These are phyloP conservation scores for Polychaeton citri DNA, from an alignment of 2,329 filamentous ascomycete species.

Conservation along the genomic window DNA sequence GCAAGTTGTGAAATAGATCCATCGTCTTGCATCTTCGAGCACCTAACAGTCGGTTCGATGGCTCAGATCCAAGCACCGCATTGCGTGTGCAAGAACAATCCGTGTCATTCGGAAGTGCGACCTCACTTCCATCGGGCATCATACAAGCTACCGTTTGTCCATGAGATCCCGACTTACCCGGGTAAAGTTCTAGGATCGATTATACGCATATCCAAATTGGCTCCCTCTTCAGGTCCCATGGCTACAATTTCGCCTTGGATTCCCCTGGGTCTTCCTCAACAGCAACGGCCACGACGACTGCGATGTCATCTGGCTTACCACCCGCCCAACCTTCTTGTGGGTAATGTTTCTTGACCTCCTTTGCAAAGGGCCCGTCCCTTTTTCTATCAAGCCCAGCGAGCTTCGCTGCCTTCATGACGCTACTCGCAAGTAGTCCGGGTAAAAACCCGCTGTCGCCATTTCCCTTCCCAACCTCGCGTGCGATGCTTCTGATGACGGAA, in stretches of 20 bases:
- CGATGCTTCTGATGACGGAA: conserved; percentile 10
- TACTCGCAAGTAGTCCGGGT: conserved; percentile 65
- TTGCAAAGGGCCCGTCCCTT: conserved; percentile 84
- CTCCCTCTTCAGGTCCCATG: no score
- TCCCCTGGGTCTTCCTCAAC: conserved; percentile 42
- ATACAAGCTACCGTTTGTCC: no score
- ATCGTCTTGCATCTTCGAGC: no score
- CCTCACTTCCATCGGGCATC: no score
- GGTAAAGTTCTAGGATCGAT: no score
- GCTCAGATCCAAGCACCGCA: no score
- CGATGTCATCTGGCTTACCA: conserved; percentile 93
- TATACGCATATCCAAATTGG: no score
- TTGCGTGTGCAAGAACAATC: no score
- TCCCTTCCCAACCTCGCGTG: conserved; percentile 8
- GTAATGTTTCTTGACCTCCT: conserved; percentile 78
- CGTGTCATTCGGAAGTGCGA: no score
- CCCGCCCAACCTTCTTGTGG: conserved; percentile 79
- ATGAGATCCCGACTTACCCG: no score
- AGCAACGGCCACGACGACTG: conserved; percentile 67
- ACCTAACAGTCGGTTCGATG: no score
- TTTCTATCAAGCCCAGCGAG: conserved; percentile 68
- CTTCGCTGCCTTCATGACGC: conserved; percentile 73
- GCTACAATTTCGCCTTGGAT: conserved; percentile 19
- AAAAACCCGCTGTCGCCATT: conserved; percentile 40
- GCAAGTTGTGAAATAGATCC: no score